A percentile compares a stretch with the other conserved stretches of the same genome.
These are phyloP conservation scores for Comarum palustre DNA, from an alignment of 306 rosid species.

Conservation along the genomic window DNA sequence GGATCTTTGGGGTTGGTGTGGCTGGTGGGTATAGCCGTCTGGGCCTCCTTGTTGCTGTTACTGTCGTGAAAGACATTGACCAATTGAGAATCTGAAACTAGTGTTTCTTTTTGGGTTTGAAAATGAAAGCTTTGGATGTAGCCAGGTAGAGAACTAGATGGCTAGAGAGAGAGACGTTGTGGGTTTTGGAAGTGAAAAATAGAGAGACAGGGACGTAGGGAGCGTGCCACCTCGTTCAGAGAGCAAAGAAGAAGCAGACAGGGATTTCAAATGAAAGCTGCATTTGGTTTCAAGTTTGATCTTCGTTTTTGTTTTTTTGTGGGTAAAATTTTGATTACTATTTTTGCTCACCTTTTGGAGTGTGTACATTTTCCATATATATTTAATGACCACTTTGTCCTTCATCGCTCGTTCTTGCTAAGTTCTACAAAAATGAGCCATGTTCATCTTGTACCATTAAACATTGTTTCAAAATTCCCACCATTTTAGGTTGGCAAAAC, in stretches of 20 bases:
- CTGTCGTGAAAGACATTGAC: constrained; percentile 39
- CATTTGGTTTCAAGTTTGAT: constrained; percentile 10
- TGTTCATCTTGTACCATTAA: not conserved
- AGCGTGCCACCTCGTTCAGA: constrained; percentile 92
- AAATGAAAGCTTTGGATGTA: constrained; percentile 7
- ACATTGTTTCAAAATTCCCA: not conserved
- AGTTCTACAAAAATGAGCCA: not conserved
- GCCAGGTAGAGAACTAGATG: not conserved
- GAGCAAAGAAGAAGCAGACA: constrained; percentile 42
- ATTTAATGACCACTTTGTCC: constrained; percentile 11
- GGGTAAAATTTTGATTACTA: not conserved
- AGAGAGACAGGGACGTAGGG: constrained; percentile 27
- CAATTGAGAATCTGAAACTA: not conserved
- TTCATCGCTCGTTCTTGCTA: not conserved
- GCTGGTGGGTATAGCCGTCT: constrained; percentile 77
- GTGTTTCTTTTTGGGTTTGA: constrained; percentile 16
- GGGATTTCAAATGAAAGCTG: constrained; percentile 87
- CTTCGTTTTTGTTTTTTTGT: constrained; percentile 4
- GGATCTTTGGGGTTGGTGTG: constrained; percentile 76
- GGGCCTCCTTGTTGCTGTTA: constrained; percentile 45
- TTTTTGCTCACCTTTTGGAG: constrained; percentile 20
- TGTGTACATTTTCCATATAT: not conserved
- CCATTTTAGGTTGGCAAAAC: not conserved
- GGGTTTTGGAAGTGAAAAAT: constrained; percentile 1
- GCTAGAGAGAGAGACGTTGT: not conserved